These are phyloP conservation scores for Sclerospora graminicola DNA, from an alignment of 352 stramenopile species.

Conservation along the genomic window DNA sequence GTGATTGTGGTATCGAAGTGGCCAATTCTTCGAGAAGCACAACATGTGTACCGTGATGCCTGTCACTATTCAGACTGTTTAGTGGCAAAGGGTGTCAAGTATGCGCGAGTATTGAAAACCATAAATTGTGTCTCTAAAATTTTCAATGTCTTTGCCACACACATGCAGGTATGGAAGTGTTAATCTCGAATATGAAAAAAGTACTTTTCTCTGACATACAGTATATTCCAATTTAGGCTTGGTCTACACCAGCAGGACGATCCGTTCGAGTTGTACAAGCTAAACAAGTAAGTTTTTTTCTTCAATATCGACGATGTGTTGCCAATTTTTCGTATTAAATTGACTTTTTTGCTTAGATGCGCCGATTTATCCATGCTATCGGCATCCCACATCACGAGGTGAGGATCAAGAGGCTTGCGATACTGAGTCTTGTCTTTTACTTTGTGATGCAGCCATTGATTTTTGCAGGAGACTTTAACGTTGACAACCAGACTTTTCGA, in stretches of 20 bases:
- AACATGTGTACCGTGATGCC: no score
- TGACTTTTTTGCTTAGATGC: constrained; percentile 30
- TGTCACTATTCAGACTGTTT: constrained; percentile 81
- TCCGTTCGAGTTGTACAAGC: constrained; percentile 55
- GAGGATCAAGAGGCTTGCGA: not conserved
- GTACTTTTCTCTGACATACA: not conserved
- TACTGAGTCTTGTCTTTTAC: no score
- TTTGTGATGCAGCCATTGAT: constrained; percentile 42
- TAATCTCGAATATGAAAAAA: not conserved
- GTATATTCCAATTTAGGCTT: constrained; percentile 29
- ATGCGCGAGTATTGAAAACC: constrained; percentile 61
- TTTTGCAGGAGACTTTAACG: no score
- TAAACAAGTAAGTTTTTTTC: no score
- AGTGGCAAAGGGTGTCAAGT: no score
- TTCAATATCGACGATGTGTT: not conserved
- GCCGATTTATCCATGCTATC: constrained; percentile 47
- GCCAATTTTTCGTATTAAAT: not conserved
- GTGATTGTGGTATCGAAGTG: constrained; percentile 79
- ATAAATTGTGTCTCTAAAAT: constrained; percentile 38
- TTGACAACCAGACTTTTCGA: no score
- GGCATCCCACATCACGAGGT: constrained; percentile 64
- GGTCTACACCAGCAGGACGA: constrained; percentile 55
- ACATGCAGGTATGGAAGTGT: constrained; percentile 68
- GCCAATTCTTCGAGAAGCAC: constrained; percentile 65
- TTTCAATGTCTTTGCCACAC: constrained; percentile 79